A percentile compares a stretch with the other conserved stretches of the same genome.
phyloP scores from a whole-genome alignment of 805 yeast genomes.

The Teunomyces stri region DNA sequence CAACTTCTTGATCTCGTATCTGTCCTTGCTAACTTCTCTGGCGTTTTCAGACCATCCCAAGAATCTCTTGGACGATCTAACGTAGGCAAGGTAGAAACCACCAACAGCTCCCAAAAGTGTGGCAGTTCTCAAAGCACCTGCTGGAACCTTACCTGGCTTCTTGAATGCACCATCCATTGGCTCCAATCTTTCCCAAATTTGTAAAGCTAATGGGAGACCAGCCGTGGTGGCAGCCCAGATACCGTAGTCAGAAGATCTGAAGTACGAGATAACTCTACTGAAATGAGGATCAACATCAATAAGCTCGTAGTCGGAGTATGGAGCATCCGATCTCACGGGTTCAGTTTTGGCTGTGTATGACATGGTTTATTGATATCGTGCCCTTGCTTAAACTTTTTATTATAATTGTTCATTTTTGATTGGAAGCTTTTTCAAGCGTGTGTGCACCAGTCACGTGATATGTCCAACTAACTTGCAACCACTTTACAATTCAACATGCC shows the following conservation, averaged over 20 bases:
- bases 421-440: constrained; percentile 4
- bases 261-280: constrained; percentile 65
- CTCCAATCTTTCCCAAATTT: constrained; percentile 43
- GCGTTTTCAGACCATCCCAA: constrained; percentile 75
- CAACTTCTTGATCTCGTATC: constrained; percentile 67
- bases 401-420: constrained; percentile 4
- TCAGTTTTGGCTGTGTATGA: constrained; percentile 37
- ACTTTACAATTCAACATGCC: background rate
- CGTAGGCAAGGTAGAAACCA: constrained; percentile 73
- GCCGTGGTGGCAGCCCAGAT: constrained; percentile 44
- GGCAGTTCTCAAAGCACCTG: constrained; percentile 56
- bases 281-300: constrained; percentile 83
- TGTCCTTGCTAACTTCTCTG: constrained; percentile 67
- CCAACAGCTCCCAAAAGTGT: constrained; percentile 63
- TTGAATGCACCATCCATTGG: constrained; percentile 42
- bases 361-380: constrained; percentile 21
- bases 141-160: constrained; percentile 51
- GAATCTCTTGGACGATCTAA: constrained; percentile 65
- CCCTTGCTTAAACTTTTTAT: constrained; percentile 1
- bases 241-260: constrained; percentile 65
- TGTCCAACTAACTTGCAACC: background rate
- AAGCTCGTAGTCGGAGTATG: constrained; percentile 39
- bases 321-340: constrained; percentile 41
- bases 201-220: constrained; percentile 41
- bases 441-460: background rate